Percentiles rank a stretch among this genome's conserved stretches.
These are phyloP conservation scores for Collybia mongolica DNA, from an alignment of 768 basidiomycete species.

Conservation along the genomic window DNA sequence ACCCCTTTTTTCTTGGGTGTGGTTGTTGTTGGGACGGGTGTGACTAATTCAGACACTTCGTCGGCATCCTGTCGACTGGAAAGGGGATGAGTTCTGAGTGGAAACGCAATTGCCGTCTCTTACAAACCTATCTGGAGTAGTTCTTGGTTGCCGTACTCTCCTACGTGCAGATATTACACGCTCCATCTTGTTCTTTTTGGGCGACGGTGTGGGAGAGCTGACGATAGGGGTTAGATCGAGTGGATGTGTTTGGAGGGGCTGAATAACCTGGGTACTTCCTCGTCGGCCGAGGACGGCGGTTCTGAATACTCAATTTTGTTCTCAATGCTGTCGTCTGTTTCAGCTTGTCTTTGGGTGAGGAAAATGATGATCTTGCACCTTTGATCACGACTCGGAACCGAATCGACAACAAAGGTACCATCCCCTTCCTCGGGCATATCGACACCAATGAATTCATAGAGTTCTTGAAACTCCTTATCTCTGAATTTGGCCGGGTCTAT, in stretches of 20 bases:
- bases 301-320: constrained; percentile 8
- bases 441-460: constrained; percentile 42
- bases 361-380: constrained; percentile 2
- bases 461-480: constrained; percentile 40
- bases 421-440: constrained; percentile 28
- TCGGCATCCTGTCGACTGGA: constrained; percentile 14
- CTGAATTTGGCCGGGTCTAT: constrained; percentile 32
- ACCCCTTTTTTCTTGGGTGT: constrained; percentile 31
- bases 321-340: constrained; percentile 12
- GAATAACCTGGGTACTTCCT: constrained; percentile 7
- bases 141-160: constrained; percentile 4
- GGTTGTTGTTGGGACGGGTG: constrained; percentile 10
- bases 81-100: constrained; percentile 1
- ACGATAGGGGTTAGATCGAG: not conserved
- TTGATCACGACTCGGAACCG: constrained; percentile 12
- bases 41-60: constrained; percentile 13
- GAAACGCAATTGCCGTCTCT: constrained; percentile 8
- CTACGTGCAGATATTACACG: constrained; percentile 4
- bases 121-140: constrained; percentile 1
- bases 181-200: constrained; percentile 8
- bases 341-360: constrained; percentile 10
- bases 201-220: constrained; percentile 25
- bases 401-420: constrained; percentile 2
- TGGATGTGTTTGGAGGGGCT: not conserved
- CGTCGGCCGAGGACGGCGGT: constrained; percentile 3